phyloP scores from a whole-genome alignment of 495 filamentous ascomycete species.

The Trichocladium uniseriatum region DNA sequence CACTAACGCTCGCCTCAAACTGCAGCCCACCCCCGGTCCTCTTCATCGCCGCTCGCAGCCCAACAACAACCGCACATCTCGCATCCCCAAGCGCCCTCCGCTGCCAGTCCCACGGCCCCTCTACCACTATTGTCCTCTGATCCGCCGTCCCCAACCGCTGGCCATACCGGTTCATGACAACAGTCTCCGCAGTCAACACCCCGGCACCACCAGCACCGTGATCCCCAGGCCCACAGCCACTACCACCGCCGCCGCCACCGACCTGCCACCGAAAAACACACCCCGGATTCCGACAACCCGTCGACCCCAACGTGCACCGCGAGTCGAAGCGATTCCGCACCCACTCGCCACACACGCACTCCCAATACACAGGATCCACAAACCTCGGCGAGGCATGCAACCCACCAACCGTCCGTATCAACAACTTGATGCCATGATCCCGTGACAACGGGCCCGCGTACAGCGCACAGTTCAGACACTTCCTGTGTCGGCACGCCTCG shows the following conservation, averaged over 20 bases:
- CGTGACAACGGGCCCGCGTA: constrained; percentile 1
- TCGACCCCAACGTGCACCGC: constrained; percentile 6
- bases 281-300: constrained; percentile 7
- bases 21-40: neutral
- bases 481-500: constrained; percentile 10
- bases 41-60: constrained; percentile 12
- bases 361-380: constrained; percentile 24
- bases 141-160: constrained; percentile 24
- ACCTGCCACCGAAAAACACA: constrained; percentile 5
- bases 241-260: neutral
- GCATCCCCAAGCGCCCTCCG: constrained; percentile 17
- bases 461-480: constrained; percentile 18
- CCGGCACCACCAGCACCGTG: neutral
- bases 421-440: neutral
- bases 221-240: neutral
- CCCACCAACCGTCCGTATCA: constrained; percentile 19
- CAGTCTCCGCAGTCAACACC: constrained; percentile 6
- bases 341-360: constrained; percentile 26
- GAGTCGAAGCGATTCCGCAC: constrained; percentile 13
- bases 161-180: constrained; percentile 24
- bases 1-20: neutral
- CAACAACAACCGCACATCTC: constrained; percentile 11
- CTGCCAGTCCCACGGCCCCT: constrained; percentile 24
- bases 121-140: constrained; percentile 14
- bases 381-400: constrained; percentile 14